These are phyloP conservation scores for Cercophora sp. DNA, from an alignment of 495 filamentous ascomycete genomes.

Conservation along the genomic window DNA sequence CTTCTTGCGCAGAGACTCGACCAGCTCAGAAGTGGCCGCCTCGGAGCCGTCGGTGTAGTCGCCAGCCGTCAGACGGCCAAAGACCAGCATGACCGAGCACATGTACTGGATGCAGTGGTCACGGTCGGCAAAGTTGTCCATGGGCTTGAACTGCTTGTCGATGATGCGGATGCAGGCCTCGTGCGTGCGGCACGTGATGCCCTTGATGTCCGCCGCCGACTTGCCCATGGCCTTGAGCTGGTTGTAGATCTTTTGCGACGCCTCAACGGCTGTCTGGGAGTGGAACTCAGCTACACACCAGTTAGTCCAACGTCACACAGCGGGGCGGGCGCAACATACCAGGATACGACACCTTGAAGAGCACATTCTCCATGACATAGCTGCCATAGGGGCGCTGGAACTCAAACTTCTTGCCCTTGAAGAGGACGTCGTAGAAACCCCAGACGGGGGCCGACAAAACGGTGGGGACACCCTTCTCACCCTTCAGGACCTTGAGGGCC, in stretches of 20 bases:
- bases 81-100: conserved; percentile 91
- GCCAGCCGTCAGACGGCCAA: conserved; percentile 81
- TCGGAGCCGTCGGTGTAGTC: conserved; percentile 92
- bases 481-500: conserved; percentile 86
- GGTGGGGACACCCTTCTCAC: conserved; percentile 85
- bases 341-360: conserved; percentile 98
- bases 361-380: conserved; percentile 99
- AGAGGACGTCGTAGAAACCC: conserved; percentile 98
- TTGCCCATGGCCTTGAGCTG: conserved; percentile 82
- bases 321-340: conserved; percentile 44
- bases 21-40: conserved; percentile 81
- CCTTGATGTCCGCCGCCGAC: conserved; percentile 90
- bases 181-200: conserved; percentile 89
- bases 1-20: conserved; percentile 84
- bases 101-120: conserved; percentile 99
- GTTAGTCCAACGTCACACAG: neutral
- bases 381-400: conserved; percentile 95
- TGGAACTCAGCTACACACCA: conserved; percentile 79
- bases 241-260: conserved; percentile 78
- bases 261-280: conserved; percentile 97
- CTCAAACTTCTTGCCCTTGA: conserved; percentile 90
- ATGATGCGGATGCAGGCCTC: conserved; percentile 98
- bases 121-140: conserved; percentile 99
- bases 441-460: conserved; percentile 90
- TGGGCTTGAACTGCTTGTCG: conserved; percentile 98